A percentile compares a stretch with the other conserved stretches of the same genome.
phyloP scores from a whole-genome alignment of 176 grass and related monocot species.

The Leersia perrieri region DNA sequence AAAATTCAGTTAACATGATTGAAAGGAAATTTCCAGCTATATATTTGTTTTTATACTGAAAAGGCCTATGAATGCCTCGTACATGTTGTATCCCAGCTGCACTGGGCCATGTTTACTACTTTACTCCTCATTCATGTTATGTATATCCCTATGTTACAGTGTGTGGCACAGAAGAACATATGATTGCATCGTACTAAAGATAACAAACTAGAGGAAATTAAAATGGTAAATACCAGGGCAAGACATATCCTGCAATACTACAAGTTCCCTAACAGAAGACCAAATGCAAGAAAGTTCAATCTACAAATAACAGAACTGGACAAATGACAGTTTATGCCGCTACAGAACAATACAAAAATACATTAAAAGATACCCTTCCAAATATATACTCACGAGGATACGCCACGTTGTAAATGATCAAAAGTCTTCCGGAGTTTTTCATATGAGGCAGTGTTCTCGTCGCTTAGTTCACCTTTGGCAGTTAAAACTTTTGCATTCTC shows the following conservation, averaged over 20 bases:
- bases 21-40: neutral
- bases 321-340: conserved; percentile 4
- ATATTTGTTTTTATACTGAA: neutral
- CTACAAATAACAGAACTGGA: conserved; percentile 1
- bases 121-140: neutral
- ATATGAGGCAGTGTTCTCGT: conserved; percentile 86
- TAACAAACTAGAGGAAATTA: neutral
- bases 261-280: neutral
- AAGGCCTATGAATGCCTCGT: neutral
- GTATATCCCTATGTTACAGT: neutral
- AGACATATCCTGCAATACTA: neutral
- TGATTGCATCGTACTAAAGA: neutral
- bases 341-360: conserved; percentile 1
- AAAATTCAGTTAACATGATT: neutral
- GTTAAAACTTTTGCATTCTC: conserved; percentile 93
- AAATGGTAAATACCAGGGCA: conserved; percentile 18
- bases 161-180: neutral
- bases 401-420: conserved; percentile 90
- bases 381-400: conserved; percentile 78
- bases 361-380: neutral
- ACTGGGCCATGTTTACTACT: neutral
- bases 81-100: conserved; percentile 3
- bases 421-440: conserved; percentile 95
- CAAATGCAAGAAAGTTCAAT: conserved; percentile 9
- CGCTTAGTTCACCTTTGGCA: conserved; percentile 95